Conservation (phyloP, 2,329 filamentous ascomycete genomes). For the Camptophora hylomeconis region DNA sequence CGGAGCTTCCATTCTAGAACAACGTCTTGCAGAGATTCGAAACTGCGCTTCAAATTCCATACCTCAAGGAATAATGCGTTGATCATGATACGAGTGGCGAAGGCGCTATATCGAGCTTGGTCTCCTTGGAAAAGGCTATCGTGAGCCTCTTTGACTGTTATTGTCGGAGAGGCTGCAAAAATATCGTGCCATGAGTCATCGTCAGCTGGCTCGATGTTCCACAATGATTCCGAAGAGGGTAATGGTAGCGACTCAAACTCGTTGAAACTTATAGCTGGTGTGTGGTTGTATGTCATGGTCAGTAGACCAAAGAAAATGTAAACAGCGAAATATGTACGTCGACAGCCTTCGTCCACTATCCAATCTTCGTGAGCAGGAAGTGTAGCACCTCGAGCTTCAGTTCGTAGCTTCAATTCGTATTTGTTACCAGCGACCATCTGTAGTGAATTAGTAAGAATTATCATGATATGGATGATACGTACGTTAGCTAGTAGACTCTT, state of each 20-base stretch:
- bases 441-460: conserved; percentile 14
- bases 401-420: conserved; percentile 87
- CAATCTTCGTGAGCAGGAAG: conserved; percentile 74
- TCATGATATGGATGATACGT: conserved; percentile 15
- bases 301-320: conserved; percentile 98
- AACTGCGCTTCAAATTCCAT: conserved; percentile 97
- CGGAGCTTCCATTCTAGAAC: conserved; percentile 97
- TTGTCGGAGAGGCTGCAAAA: conserved; percentile 54
- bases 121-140: conserved; percentile 94
- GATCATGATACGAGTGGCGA: conserved; percentile 96
- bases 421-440: conserved; percentile 91
- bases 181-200: conserved; percentile 76
- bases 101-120: conserved; percentile 81
- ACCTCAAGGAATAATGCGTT: conserved; percentile 96
- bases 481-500: conserved; percentile 88
- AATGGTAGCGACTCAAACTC: conserved; percentile 90
- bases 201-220: conserved; percentile 72
- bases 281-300: conserved; percentile 94
- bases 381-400: conserved; percentile 67
- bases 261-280: conserved; percentile 93
- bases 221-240: conserved; percentile 84
- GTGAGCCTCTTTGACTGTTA: conserved; percentile 87
- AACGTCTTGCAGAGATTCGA: conserved; percentile 92
- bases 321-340: conserved; percentile 93
- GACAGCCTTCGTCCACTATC: conserved; percentile 93